Conservation (phyloP, 306 rosid genomes). For the Gastrolobium villosum region DNA sequence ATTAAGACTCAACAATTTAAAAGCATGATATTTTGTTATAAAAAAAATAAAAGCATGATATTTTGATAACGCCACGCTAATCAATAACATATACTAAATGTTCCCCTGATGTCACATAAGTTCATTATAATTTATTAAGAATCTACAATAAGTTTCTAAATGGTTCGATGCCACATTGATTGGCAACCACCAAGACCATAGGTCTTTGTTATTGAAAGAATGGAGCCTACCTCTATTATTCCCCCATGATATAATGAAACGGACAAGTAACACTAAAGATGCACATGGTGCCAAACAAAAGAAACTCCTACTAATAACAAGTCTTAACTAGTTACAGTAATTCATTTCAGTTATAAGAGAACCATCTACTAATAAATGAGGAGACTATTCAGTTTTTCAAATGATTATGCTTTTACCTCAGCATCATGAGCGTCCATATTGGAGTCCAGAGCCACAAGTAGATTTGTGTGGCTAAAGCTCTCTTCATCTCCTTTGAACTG, state of each 20-base stretch:
- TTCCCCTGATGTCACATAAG: constrained; percentile 18
- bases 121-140: constrained; percentile 10
- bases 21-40: constrained; percentile 14
- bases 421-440: constrained; percentile 50
- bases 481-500: constrained; percentile 70
- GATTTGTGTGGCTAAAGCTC: constrained; percentile 56
- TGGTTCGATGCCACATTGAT: constrained; percentile 36
- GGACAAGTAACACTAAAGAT: constrained; percentile 41
- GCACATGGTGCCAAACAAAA: constrained; percentile 34
- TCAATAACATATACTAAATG: not conserved
- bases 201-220: constrained; percentile 50
- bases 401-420: constrained; percentile 51
- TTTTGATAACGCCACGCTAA: constrained; percentile 17
- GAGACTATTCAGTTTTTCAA: constrained; percentile 9
- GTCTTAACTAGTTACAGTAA: constrained; percentile 19
- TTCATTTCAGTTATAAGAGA: constrained; percentile 5
- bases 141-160: constrained; percentile 33
- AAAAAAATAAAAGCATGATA: too few species aligned
- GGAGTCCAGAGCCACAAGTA: constrained; percentile 56
- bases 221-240: constrained; percentile 47
- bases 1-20: too few species aligned
- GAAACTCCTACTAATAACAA: constrained; percentile 27
- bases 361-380: not conserved
- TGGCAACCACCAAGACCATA: constrained; percentile 25
- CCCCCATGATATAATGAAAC: constrained; percentile 33